phyloP scores from a whole-genome alignment of 768 basidiomycete species.

The Leccinum obscurum region DNA sequence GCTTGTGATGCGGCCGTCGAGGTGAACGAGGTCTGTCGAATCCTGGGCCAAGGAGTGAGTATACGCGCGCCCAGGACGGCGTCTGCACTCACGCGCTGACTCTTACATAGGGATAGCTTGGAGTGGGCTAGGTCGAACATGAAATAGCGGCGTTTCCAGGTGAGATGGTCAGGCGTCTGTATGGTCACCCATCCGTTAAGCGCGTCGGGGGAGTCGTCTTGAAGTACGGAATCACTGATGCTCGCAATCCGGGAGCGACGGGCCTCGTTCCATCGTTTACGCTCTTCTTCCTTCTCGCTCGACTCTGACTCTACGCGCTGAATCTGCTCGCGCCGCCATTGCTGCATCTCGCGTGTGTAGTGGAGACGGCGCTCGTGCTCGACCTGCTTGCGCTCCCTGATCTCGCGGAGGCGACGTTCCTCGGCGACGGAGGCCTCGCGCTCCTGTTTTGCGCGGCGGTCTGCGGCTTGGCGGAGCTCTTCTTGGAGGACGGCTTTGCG shows the following conservation, averaged over 20 bases:
- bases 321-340: conserved; percentile 53
- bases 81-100: conserved; percentile 43
- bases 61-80: neutral
- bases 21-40: conserved; percentile 37
- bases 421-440: conserved; percentile 46
- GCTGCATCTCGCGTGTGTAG: conserved; percentile 50
- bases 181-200: conserved; percentile 62
- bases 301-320: conserved; percentile 45
- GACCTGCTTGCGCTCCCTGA: conserved; percentile 47
- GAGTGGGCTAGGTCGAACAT: conserved; percentile 48
- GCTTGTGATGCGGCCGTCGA: conserved; percentile 46
- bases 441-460: conserved; percentile 39
- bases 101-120: conserved; percentile 48
- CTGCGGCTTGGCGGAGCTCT: conserved; percentile 36
- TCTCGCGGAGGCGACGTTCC: conserved; percentile 41
- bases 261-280: conserved; percentile 40
- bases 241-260: conserved; percentile 42
- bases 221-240: conserved; percentile 47
- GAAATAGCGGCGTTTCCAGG: conserved; percentile 68
- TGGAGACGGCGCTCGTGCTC: conserved; percentile 51
- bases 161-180: conserved; percentile 51
- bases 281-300: conserved; percentile 44
- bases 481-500: conserved; percentile 47
- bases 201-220: conserved; percentile 39
- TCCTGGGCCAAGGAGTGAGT: conserved; percentile 27